Evolutionary conservation across 345 rosid species (phyloP).

Genomic region (Arabis hirsuta): DNA sequence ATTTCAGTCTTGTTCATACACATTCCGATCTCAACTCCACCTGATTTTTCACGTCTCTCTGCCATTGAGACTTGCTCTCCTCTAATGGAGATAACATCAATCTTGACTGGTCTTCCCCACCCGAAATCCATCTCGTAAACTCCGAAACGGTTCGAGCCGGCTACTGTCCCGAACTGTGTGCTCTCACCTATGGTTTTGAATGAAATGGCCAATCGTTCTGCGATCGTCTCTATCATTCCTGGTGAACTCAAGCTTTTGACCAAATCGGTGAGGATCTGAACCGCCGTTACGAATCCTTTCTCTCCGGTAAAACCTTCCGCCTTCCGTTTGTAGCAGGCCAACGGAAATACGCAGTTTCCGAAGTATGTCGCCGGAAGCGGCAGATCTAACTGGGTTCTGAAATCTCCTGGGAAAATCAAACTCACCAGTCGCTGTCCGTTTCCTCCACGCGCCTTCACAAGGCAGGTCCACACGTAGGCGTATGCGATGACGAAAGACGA

Average conservation of each 20-base stretch:
- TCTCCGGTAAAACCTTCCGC: slow-evolving; percentile 26
- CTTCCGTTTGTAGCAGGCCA: not conserved
- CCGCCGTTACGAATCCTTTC: slow-evolving; percentile 29
- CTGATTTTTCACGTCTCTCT: too few species aligned
- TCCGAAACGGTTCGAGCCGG: slow-evolving; percentile 38
- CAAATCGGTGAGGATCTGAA: slow-evolving; percentile 17
- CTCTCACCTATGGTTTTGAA: not conserved
- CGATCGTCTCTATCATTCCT: slow-evolving; percentile 2
- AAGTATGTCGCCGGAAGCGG: slow-evolving; percentile 32
- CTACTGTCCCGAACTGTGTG: slow-evolving; percentile 18
- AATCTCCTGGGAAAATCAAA: not conserved
- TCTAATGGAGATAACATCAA: too few species aligned
- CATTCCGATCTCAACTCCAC: too few species aligned
- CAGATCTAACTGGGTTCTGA: slow-evolving; percentile 9
- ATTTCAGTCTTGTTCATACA: too few species aligned
- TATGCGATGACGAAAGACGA: slow-evolving; percentile 45
- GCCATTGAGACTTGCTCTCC: too few species aligned
- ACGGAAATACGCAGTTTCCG: slow-evolving; percentile 38
- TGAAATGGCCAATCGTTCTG: not conserved
- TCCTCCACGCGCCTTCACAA: slow-evolving; percentile 39
- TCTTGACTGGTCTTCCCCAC: too few species aligned
- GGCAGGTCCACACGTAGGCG: slow-evolving; percentile 39
- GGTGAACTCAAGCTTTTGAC: slow-evolving; percentile 18
- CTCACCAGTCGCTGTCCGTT: not conserved
- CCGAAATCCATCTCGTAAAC: not conserved